Evolutionary conservation across 2,329 filamentous ascomycete genomes (phyloP), one percentile per base, ranked within the genome.

Genomic region (Cladobotryum protrusum): DNA sequence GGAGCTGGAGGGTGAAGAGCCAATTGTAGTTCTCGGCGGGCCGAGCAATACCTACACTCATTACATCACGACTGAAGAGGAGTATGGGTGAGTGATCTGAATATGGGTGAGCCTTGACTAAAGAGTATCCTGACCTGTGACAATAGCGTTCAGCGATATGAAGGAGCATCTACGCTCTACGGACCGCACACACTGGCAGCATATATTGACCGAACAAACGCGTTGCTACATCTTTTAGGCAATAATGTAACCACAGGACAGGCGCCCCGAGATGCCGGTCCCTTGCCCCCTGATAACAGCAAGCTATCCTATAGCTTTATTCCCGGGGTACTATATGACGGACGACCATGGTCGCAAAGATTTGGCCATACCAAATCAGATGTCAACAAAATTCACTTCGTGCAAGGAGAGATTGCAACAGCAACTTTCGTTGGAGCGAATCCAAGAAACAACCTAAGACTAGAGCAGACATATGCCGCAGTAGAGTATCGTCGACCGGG

Each of bases 41-140:
- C 91, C 91, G 1, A 89, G 88, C 32, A 96, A 96, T 65, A 89
- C 82, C 35, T 96, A 96, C 65, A 83, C 87, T 1, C 86, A 89
- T 63, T 89, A 89, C 65, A 86, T 88, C 55, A 68, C 83, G 4
- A 89, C 87, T 0, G 75, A 80, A 56, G 84, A 91, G 64, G 87
- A 91, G 66, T 69, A 68, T 44, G 54, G 55, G 65, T 68, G 59
- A 61, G 67, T 53, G 32, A 18, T n/a, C 3, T 36, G 37, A 5
- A 14, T 24, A 18, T 11, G 12, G 19, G 3, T 36, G 7, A 1
- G 13, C n/a, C 42, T 40, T 9, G 11, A 14, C 1, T 5, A n/a
- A 13, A 39, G 29, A 24, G n/a, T 36, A 3, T 6, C n/a, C 9
- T 15, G 40, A 18, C 41, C 6, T 4, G 11, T 34, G 53, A 59